Percentiles rank a stretch among this genome's conserved stretches.
These are phyloP conservation scores for Penicillium sp. DNA, from an alignment of 2,329 filamentous ascomycete species.

Conservation along the genomic window DNA sequence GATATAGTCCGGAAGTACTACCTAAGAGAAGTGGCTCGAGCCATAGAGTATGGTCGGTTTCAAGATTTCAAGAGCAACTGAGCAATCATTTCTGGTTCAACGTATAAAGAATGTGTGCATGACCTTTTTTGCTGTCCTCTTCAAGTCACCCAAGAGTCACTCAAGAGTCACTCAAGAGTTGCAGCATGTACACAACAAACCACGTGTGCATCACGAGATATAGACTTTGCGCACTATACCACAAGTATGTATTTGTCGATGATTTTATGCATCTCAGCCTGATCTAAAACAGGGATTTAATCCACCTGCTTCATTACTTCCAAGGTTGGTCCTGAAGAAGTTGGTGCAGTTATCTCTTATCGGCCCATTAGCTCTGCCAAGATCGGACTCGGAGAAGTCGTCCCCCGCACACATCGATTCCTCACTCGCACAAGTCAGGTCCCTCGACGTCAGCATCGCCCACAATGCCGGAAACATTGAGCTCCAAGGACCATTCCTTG, in stretches of 20 bases:
- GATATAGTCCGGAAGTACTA: neutral
- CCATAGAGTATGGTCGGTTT: too few relatives aligned
- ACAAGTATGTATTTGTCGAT: neutral
- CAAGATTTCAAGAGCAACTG: neutral
- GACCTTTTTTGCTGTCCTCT: neutral
- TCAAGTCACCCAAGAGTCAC: neutral
- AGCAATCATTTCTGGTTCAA: neutral
- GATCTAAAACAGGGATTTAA: neutral
- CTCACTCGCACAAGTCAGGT: constrained; percentile 31
- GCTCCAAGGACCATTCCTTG: constrained; percentile 85
- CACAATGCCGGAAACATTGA: constrained; percentile 48
- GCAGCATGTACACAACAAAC: neutral
- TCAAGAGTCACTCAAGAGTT: neutral
- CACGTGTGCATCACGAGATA: neutral
- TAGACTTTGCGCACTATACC: neutral
- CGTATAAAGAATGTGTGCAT: neutral
- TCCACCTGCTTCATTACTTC: neutral
- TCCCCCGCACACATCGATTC: constrained; percentile 37
- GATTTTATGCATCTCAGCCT: neutral
- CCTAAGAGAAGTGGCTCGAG: neutral
- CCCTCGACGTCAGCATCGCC: constrained; percentile 27
- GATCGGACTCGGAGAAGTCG: constrained; percentile 26
- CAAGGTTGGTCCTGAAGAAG: neutral
- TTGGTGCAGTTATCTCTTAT: constrained; percentile 20
- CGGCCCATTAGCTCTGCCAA: constrained; percentile 21